A percentile compares a stretch with the other conserved stretches of the same genome.
Evolutionary conservation across 2,329 filamentous ascomycete species (phyloP).

Genomic region (Fusarium anthophilum): DNA sequence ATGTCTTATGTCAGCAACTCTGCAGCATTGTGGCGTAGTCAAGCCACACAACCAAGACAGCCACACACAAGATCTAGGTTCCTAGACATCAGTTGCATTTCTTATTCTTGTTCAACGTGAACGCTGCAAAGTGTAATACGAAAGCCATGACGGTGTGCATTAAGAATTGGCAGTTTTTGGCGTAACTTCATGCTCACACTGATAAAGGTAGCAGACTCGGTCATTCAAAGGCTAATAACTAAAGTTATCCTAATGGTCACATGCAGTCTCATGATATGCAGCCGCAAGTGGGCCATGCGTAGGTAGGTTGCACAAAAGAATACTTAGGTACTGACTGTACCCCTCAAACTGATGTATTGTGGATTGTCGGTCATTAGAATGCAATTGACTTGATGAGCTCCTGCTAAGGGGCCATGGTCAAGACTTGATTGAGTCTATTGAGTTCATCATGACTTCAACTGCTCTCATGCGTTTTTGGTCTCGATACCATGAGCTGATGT

Average conservation of each 20-base stretch:
- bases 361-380: neutral
- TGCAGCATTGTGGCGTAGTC: neutral
- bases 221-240: neutral
- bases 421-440: neutral
- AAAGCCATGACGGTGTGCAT: neutral
- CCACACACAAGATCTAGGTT: conserved; percentile 1
- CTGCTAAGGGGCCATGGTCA: neutral
- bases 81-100: neutral
- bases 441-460: conserved; percentile 12
- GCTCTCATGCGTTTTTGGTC: neutral
- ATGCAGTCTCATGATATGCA: conserved; percentile 25
- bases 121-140: conserved; percentile 2
- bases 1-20: conserved; percentile 33
- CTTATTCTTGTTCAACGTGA: neutral
- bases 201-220: neutral
- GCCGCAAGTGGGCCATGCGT: conserved; percentile 3
- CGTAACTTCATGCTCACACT: neutral
- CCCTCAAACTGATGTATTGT: neutral
- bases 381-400: neutral
- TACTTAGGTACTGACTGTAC: neutral
- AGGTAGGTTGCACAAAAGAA: neutral
- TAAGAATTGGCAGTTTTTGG: neutral
- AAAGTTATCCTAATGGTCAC: neutral
- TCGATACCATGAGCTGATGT: conserved; percentile 1
- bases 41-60: conserved; percentile 10